Evolutionary conservation across 2,329 filamentous ascomycete species (phyloP).

Genomic region (Penicillium sp.): DNA sequence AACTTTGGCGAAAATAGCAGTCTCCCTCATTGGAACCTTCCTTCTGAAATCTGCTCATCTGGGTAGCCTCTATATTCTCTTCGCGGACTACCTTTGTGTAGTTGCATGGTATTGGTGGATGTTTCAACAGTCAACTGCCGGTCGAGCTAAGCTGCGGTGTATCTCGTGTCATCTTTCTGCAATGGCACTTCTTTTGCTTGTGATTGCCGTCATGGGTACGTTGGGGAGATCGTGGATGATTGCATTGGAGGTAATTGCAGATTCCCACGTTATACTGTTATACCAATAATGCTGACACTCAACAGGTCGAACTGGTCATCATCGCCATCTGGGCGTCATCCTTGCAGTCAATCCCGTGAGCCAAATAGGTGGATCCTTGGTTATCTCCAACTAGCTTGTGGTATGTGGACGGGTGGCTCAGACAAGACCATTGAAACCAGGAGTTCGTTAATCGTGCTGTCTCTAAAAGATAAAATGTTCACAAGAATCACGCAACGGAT

Average conservation of each 20-base stretch:
- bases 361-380: background rate
- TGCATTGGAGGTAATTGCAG: background rate
- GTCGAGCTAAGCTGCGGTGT: too few relatives aligned
- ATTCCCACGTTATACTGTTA: too few relatives aligned
- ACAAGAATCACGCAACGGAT: too few relatives aligned
- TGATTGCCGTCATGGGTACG: background rate
- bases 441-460: too few relatives aligned
- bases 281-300: background rate
- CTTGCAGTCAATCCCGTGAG: background rate
- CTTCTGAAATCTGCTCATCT: background rate
- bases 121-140: background rate
- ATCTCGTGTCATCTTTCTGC: background rate
- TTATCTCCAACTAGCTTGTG: too few relatives aligned
- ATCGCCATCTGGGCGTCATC: background rate
- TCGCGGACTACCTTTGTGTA: background rate
- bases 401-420: too few relatives aligned
- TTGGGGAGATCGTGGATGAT: background rate
- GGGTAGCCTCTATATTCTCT: background rate
- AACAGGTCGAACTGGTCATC: background rate
- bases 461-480: too few relatives aligned
- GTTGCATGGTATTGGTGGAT: conserved; percentile 1
- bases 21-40: background rate
- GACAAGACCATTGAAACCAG: too few relatives aligned
- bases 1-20: background rate
- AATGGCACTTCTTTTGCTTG: background rate